A percentile compares a stretch with the other conserved stretches of the same genome.
These are phyloP conservation scores for Salvia splendens DNA, from an alignment of 257 asterid genomes.

Conservation along the genomic window DNA sequence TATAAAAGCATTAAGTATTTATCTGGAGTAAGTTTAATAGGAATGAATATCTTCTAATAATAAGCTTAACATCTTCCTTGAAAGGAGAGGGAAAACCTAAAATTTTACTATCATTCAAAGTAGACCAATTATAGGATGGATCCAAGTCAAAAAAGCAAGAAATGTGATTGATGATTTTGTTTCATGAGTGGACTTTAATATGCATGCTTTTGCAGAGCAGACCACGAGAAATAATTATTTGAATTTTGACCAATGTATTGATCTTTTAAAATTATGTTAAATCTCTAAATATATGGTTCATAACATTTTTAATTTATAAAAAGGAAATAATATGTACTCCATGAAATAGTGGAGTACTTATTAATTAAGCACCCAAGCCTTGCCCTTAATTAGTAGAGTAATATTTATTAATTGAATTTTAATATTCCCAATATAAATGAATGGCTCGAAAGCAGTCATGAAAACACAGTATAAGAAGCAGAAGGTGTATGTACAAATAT, in stretches of 20 bases:
- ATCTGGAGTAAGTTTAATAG: no score
- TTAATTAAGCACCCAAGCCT: no score
- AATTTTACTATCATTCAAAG: not conserved
- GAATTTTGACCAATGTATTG: not conserved
- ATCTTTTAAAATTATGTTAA: not conserved
- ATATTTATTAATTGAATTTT: not conserved
- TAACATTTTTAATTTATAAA: no score
- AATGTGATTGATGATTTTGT: constrained; percentile 16
- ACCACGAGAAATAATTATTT: constrained; percentile 10
- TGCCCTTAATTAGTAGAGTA: no score
- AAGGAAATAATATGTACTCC: no score
- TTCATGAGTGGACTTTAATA: constrained; percentile 25
- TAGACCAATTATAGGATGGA: constrained; percentile 13
- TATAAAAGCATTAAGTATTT: no score
- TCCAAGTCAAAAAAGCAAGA: constrained; percentile 36
- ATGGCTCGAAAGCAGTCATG: not conserved
- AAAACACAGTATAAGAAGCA: no score
- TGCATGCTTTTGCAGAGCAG: constrained; percentile 19
- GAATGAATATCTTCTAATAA: no score
- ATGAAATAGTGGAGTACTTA: no score
- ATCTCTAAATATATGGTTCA: not conserved
- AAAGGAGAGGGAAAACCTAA: not conserved
- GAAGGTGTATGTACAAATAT: no score
- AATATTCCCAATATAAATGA: not conserved
- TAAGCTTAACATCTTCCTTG: no score